Evolutionary conservation across 441 rosid species (phyloP).

Genomic region (Manihot esculenta): DNA sequence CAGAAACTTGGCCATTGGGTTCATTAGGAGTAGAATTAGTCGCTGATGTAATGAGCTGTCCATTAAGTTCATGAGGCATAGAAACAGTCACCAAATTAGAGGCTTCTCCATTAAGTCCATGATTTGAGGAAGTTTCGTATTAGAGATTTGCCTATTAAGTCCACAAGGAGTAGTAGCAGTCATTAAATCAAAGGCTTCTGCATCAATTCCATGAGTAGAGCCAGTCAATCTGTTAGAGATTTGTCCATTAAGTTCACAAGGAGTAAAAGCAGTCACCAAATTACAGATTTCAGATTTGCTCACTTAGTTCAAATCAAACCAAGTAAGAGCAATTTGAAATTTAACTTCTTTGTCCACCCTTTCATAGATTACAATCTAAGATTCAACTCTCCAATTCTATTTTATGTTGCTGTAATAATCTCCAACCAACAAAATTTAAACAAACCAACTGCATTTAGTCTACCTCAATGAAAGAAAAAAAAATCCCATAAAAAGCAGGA

Average conservation of each 20-base stretch:
- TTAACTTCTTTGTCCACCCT: no score
- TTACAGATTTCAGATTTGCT: not conserved
- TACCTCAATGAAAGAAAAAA: no score
- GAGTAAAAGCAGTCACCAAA: no score
- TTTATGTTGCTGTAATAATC: not conserved
- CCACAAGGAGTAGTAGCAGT: constrained; percentile 24
- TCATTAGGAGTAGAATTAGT: constrained; percentile 23
- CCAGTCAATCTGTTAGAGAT: not conserved
- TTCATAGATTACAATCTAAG: not conserved
- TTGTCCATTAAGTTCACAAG: not conserved
- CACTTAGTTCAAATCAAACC: no score
- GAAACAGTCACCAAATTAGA: constrained; percentile 19
- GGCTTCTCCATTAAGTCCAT: constrained; percentile 31
- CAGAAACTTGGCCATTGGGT: constrained; percentile 34
- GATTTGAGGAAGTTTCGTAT: constrained; percentile 16
- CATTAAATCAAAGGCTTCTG: constrained; percentile 31
- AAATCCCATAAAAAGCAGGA: not conserved
- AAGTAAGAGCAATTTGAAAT: no score
- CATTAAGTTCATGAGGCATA: constrained; percentile 1
- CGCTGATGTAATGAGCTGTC: constrained; percentile 14
- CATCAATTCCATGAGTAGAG: constrained; percentile 3
- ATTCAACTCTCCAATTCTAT: not conserved
- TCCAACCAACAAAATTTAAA: constrained; percentile 1
- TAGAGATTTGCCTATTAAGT: constrained; percentile 30
- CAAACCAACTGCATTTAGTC: no score